These are phyloP conservation scores for Cenchrus purpureus DNA, from an alignment of 176 grass and related monocot species.

Conservation along the genomic window DNA sequence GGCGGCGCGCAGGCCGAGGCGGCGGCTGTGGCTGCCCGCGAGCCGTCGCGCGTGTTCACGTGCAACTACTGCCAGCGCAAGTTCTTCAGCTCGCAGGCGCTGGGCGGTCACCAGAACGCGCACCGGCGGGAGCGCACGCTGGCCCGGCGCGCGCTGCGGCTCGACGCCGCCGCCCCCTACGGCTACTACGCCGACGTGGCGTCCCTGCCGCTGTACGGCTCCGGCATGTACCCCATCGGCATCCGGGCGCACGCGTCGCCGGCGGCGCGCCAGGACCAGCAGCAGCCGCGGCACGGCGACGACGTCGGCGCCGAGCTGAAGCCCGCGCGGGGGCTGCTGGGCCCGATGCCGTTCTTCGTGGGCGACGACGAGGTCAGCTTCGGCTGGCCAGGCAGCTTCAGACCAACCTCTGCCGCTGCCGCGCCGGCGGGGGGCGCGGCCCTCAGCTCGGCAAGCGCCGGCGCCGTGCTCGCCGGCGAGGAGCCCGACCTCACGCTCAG, in stretches of 20 bases:
- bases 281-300: too few relatives aligned
- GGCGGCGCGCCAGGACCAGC: conserved; percentile 15
- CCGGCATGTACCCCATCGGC: conserved; percentile 59
- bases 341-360: conserved; percentile 56
- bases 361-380: conserved; percentile 57
- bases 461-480: conserved; percentile 42
- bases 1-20: not conserved
- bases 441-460: conserved; percentile 17
- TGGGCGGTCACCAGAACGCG: conserved; percentile 81
- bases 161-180: conserved; percentile 55
- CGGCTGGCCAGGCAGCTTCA: conserved; percentile 72
- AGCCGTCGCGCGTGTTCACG: conserved; percentile 61
- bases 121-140: conserved; percentile 75
- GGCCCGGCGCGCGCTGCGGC: conserved; percentile 52
- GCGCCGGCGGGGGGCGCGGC: not conserved
- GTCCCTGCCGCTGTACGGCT: conserved; percentile 71
- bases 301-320: not conserved
- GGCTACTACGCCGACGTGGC: conserved; percentile 64
- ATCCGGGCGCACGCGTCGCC: conserved; percentile 76
- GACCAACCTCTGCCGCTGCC: not conserved
- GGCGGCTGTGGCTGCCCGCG: conserved; percentile 6
- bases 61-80: conserved; percentile 87
- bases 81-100: conserved; percentile 87
- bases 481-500: conserved; percentile 82
- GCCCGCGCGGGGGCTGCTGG: conserved; percentile 48